Base-by-base conservation (phyloP, 2,329 filamentous ascomycete genomes). In the Penicillium decumbens region DNA sequence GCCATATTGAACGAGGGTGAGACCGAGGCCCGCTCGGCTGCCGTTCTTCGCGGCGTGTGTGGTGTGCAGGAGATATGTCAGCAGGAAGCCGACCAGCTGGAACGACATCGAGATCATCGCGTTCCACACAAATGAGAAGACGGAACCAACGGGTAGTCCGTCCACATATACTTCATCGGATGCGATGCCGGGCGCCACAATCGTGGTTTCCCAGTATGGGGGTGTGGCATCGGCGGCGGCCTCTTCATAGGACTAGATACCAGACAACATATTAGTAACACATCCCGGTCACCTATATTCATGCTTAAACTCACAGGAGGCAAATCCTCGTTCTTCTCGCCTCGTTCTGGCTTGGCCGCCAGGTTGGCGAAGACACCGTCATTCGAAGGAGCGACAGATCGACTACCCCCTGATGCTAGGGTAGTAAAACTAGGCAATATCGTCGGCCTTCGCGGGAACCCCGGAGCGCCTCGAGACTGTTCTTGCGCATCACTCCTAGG, bases 151-250 rank as follows among this genome's bases (percentile, higher is more conserved):
- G 3, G 95, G 90, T 65, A 98, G 85, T 62, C 93, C 93, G 67
- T 98, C 93, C 49, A 98, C 88, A 65, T 93, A 98, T 41, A 98
- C 92, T 70, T 98, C 93, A 66, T 97, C 91, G 33, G 85, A 83
- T n/a, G 87, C 88, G 57, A 93, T 83, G 47, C 92, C 93, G 0
- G 93, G 93, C 0, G 91, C 92, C 44, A 98, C 81, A 57, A 98
- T 96, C 0, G 93, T 97, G 5, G 93, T 98, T 76, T 98, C 93
- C 93, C 93, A 98, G 72, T 98, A 98, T 0, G 93, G 93, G 1
- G 93, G 93, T 41, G 93, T 93, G 23, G 90, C 87, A 70, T 98
- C 93, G 37, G 92, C 92, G 3, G 93, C 93, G 13, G 93, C 93
- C 82, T 97, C 92, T 78, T 98, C 93, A 70, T 98, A 98, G 30